Base-by-base conservation (phyloP, 1,284 basidiomycete species). In the Malassezia sp. region DNA sequence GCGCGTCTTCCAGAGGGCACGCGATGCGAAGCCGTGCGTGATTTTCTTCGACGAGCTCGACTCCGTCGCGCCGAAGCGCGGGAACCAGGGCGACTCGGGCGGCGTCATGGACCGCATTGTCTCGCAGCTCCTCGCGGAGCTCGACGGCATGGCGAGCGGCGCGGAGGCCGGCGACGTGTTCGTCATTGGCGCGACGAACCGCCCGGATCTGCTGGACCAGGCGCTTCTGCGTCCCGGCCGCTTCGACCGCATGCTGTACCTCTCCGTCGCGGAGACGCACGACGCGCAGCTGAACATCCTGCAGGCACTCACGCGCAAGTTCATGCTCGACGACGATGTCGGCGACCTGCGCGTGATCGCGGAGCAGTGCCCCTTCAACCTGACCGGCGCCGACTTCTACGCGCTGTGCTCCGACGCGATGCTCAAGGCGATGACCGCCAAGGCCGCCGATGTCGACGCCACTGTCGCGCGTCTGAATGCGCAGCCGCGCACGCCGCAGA, bases 201-300 rank as follows among this genome's bases (percentile, higher is more conserved):
- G 73, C 32, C 73, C 73, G 0, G 73, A 74, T 48, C 42, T 74
- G 53, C 60, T 74, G 23, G 73, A 74, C 52, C 72, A 72, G 7
- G 73, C 73, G 1, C 45, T 74, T 31, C 54, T 74, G 0, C 59
- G 73, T 23, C 73, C 73, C 8, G 73, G 73, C n/a, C 89, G 91
- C 53, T 99, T 99, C 73, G 93, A 99, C 70, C 83, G 88, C 9
- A 82, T 97, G 83, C 76, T 99, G 22, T 99, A 97, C 71, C 79
- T 99, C 38, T 86, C 86, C 21, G 82, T 96, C n/a, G 83, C 84
- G 72, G 79, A 84, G 42, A 86, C 83, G 0, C 84, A 96, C 72
- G 77, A 80, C 31, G 84, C 84, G 2, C 91, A 97, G 66, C 74
- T 83, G 29, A 82, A 84, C 57, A 90, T 97, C 62, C 73, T 97